These are phyloP conservation scores for Carex littledalei DNA, from an alignment of 176 grass and related monocot genomes.

Conservation along the genomic window DNA sequence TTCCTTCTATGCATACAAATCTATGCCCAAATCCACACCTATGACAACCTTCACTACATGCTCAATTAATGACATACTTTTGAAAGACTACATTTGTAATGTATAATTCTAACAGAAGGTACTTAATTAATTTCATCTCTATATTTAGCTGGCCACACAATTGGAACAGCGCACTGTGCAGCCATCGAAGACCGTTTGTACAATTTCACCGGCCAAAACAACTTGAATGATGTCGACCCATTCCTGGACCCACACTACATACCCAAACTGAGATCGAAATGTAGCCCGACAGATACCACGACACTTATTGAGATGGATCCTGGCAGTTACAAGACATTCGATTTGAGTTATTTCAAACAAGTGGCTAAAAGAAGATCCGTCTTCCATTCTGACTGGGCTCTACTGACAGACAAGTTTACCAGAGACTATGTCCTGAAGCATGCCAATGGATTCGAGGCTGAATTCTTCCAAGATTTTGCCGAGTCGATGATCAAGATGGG, in stretches of 20 bases:
- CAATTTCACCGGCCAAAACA: constrained; percentile 39
- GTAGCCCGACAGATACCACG: constrained; percentile 28
- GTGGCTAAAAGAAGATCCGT: constrained; percentile 35
- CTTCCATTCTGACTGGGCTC: constrained; percentile 65
- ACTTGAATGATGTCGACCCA: constrained; percentile 33
- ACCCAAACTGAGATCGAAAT: constrained; percentile 29
- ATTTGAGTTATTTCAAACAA: constrained; percentile 53
- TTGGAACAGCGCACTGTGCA: constrained; percentile 50
- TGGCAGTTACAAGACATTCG: constrained; percentile 65
- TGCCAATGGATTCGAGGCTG: constrained; percentile 24
- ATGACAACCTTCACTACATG: no score
- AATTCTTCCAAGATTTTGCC: constrained; percentile 55
- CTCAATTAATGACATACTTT: no score
- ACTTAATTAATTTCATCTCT: neutral
- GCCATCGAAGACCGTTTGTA: constrained; percentile 45
- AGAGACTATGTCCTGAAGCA: constrained; percentile 47
- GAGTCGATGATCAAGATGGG: constrained; percentile 75
- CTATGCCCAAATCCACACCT: no score
- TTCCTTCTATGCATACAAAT: no score
- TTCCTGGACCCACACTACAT: constrained; percentile 54
- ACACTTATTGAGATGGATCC: constrained; percentile 78
- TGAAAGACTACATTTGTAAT: no score
- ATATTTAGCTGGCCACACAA: constrained; percentile 41
- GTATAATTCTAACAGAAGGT: neutral
- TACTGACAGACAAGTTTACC: constrained; percentile 35